A percentile compares a stretch with the other conserved stretches of the same genome.
These are phyloP conservation scores for Beta vulgaris DNA, from an alignment of 148 eudicot genomes.

Conservation along the genomic window DNA sequence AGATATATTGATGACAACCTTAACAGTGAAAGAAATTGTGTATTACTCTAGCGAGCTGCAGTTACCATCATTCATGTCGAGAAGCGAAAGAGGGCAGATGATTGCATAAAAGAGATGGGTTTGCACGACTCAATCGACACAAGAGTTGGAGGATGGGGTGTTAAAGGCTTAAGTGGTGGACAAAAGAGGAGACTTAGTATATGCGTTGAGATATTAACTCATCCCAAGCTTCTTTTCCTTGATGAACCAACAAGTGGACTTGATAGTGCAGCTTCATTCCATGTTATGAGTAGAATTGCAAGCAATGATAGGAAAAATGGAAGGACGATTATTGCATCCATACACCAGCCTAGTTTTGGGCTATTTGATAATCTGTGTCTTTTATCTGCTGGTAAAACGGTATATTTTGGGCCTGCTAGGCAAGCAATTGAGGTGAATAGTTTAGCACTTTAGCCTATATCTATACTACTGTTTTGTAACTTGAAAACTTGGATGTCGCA, in stretches of 20 bases:
- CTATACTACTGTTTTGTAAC: no score
- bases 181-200: slow-evolving; percentile 40
- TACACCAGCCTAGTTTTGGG: slow-evolving; percentile 71
- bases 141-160: slow-evolving; percentile 37
- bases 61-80: slow-evolving; percentile 27
- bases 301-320: slow-evolving; percentile 22
- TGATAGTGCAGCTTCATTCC: slow-evolving; percentile 60
- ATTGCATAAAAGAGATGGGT: slow-evolving; percentile 35
- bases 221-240: slow-evolving; percentile 34
- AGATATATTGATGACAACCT: slow-evolving; percentile 29
- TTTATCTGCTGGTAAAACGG: slow-evolving; percentile 49
- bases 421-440: slow-evolving; percentile 41
- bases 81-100: slow-evolving; percentile 29
- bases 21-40: slow-evolving; percentile 35
- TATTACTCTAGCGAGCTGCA: slow-evolving; percentile 34
- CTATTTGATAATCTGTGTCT: slow-evolving; percentile 60
- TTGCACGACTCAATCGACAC: slow-evolving; percentile 30
- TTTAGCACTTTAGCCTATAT: no score
- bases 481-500: no score
- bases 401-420: slow-evolving; percentile 57
- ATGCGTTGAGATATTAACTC: slow-evolving; percentile 34
- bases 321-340: slow-evolving; percentile 48
- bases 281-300: slow-evolving; percentile 52
- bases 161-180: slow-evolving; percentile 36
- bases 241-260: slow-evolving; percentile 45